A percentile compares a stretch with the other conserved stretches of the same genome.
These are phyloP conservation scores for Flammula alnicola DNA, from an alignment of 1,284 basidiomycete species.

Conservation along the genomic window DNA sequence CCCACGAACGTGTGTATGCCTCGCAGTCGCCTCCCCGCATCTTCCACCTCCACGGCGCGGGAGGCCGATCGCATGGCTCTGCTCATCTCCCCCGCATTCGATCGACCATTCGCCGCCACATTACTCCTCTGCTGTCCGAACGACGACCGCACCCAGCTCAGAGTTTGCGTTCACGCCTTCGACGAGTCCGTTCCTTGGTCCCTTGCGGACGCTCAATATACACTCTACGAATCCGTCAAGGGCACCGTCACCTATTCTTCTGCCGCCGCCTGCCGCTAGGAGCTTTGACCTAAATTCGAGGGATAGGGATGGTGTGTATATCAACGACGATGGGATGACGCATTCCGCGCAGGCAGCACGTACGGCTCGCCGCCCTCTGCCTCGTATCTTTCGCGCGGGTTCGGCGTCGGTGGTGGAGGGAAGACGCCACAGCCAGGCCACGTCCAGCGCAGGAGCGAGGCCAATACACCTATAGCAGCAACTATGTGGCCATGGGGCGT, in stretches of 20 bases:
- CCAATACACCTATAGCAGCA: too few relatives aligned
- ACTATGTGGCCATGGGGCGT: not conserved
- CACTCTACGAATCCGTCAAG: constrained; percentile 69
- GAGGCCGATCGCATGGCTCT: too few relatives aligned
- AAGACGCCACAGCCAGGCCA: constrained; percentile 2
- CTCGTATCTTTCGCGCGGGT: constrained; percentile 11
- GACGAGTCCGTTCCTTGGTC: constrained; percentile 86
- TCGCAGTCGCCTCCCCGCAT: constrained; percentile 37
- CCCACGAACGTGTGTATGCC: constrained; percentile 27
- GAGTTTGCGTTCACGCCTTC: constrained; percentile 57
- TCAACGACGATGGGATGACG: not conserved
- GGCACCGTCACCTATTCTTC: constrained; percentile 67
- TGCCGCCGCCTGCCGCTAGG: constrained; percentile 53
- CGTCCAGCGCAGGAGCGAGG: constrained; percentile 11
- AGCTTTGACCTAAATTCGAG: constrained; percentile 14
- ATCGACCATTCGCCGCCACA: constrained; percentile 38
- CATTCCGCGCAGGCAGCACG: constrained; percentile 7
- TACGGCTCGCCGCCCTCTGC: constrained; percentile 13
- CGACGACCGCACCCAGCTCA: constrained; percentile 28
- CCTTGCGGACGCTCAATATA: constrained; percentile 76
- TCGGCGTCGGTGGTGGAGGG: constrained; percentile 1
- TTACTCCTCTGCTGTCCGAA: constrained; percentile 33
- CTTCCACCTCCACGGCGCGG: constrained; percentile 33
- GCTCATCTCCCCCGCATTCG: constrained; percentile 23
- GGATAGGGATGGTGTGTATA: not conserved